These are phyloP conservation scores for Grigorovia humatica DNA, from an alignment of 805 yeast species.

Conservation along the genomic window DNA sequence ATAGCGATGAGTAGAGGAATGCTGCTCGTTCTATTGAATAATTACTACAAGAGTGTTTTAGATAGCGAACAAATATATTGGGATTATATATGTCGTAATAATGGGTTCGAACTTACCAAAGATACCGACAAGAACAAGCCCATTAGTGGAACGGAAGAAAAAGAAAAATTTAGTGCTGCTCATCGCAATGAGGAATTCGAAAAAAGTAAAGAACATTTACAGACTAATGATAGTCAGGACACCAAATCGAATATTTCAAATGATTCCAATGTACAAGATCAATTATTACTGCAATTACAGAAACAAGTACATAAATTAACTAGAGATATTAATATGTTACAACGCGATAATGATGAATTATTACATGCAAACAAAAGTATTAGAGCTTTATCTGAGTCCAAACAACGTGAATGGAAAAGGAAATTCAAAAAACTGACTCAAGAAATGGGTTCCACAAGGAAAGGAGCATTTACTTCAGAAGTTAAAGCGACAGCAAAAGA, in stretches of 20 bases:
- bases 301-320: constrained; percentile 28
- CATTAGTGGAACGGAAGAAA: not conserved
- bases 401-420: constrained; percentile 27
- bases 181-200: not conserved
- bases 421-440: constrained; percentile 18
- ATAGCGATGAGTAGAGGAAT: not conserved
- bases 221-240: not conserved
- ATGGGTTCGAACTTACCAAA: too few relatives aligned
- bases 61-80: constrained; percentile 20
- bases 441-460: constrained; percentile 3
- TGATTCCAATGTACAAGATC: not conserved
- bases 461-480: too few relatives aligned
- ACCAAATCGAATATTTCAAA: not conserved
- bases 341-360: constrained; percentile 23
- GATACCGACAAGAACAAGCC: not conserved
- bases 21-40: not conserved
- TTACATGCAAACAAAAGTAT: constrained; percentile 27
- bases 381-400: constrained; percentile 20
- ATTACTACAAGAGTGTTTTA: constrained; percentile 22
- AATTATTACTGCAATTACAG: constrained; percentile 28
- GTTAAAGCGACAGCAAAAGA: too few relatives aligned
- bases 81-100: not conserved
- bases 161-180: not conserved
- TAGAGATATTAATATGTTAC: constrained; percentile 24
- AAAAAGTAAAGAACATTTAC: not conserved